Evolutionary conservation across 73 alveolate species (phyloP).

Genomic region (Urostyla sp.): DNA sequence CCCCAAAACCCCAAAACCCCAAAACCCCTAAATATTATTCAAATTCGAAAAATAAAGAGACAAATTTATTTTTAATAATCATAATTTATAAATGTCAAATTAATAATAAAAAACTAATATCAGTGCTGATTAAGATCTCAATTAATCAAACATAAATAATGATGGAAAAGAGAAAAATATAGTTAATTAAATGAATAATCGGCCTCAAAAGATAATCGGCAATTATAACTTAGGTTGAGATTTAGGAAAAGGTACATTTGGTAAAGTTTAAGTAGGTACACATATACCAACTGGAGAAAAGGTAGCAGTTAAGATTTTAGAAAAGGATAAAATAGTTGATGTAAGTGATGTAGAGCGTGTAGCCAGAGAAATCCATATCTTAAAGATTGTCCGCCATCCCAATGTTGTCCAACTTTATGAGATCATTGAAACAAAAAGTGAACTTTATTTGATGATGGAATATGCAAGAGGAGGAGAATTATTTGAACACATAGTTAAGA

Average conservation of each 20-base stretch:
- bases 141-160: not conserved
- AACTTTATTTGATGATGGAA: conserved; percentile 91
- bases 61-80: too few species aligned
- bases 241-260: conserved; percentile 83
- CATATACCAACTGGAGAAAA: conserved; percentile 84
- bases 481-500: conserved; percentile 88
- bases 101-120: too few species aligned
- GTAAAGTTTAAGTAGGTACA: conserved; percentile 81
- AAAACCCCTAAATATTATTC: too few species aligned
- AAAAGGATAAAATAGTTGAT: conserved; percentile 77
- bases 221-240: conserved; percentile 60
- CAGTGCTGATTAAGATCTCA: not conserved
- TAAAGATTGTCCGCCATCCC: conserved; percentile 91
- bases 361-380: conserved; percentile 91
- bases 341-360: conserved; percentile 91
- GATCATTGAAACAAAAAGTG: conserved; percentile 74
- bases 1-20: too few species aligned
- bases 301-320: conserved; percentile 83
- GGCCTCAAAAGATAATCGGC: not conserved
- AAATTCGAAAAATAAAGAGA: too few species aligned
- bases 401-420: conserved; percentile 87
- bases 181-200: too few species aligned
- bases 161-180: not conserved
- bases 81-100: too few species aligned
- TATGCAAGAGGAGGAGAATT: conserved; percentile 95